phyloP scores from a whole-genome alignment of 345 rosid genomes.

The Populus euphratica region DNA sequence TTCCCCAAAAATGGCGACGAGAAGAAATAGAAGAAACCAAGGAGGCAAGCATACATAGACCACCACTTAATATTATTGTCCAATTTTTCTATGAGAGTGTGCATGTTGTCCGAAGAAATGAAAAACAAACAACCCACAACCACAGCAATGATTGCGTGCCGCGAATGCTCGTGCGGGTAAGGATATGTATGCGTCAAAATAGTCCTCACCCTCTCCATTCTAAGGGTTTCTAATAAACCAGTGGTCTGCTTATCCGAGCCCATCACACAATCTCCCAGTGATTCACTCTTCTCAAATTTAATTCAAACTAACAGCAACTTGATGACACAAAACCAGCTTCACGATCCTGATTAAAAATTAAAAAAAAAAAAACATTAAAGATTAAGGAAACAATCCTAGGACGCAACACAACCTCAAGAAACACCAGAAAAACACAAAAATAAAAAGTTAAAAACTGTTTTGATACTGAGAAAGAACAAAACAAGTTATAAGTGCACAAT shows the following conservation, averaged over 20 bases:
- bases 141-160: conserved; percentile 95
- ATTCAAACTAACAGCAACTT: conserved; percentile 16
- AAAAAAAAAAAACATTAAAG: background rate
- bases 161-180: conserved; percentile 97
- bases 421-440: background rate
- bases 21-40: conserved; percentile 98
- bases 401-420: background rate
- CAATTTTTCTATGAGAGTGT: conserved; percentile 84
- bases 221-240: conserved; percentile 53
- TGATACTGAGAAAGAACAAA: background rate
- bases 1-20: conserved; percentile 94
- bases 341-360: conserved; percentile 15
- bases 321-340: conserved; percentile 12
- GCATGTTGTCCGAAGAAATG: conserved; percentile 96
- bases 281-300: background rate
- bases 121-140: conserved; percentile 89
- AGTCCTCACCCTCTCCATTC: conserved; percentile 89
- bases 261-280: conserved; percentile 28
- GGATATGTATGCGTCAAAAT: conserved; percentile 80
- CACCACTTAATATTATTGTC: conserved; percentile 92
- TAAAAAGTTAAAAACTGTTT: background rate
- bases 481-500: background rate
- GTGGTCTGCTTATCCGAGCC: conserved; percentile 50
- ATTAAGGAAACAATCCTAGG: background rate
- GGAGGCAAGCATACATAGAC: conserved; percentile 97